A percentile compares a stretch with the other conserved stretches of the same genome.
phyloP scores from a whole-genome alignment of 2,329 filamentous ascomycete genomes.

The Acrocalymma vagum region DNA sequence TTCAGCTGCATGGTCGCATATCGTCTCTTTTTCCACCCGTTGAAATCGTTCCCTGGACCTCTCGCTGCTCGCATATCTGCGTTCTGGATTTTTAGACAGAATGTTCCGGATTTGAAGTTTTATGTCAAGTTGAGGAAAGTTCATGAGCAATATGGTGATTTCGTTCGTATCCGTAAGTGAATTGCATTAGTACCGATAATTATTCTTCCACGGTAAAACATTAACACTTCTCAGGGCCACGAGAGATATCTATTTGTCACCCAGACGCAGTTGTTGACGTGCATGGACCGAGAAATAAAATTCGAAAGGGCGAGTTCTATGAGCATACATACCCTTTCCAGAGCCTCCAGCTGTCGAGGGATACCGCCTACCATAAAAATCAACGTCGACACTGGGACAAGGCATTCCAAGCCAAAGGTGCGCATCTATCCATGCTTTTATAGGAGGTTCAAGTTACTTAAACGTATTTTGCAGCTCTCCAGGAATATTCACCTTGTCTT shows the following conservation, averaged over 20 bases:
- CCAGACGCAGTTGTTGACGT: conserved; percentile 27
- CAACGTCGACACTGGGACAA: conserved; percentile 37
- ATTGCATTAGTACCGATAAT: too few species aligned
- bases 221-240: conserved; percentile 18
- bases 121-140: conserved; percentile 19
- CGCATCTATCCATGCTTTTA: background rate
- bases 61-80: conserved; percentile 19
- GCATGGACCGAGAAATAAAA: conserved; percentile 22
- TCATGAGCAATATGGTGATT: conserved; percentile 24
- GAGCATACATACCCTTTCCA: conserved; percentile 21
- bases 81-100: conserved; percentile 21
- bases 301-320: conserved; percentile 36
- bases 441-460: too few species aligned
- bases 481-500: background rate
- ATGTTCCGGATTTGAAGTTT: conserved; percentile 16
- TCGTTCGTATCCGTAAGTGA: conserved; percentile 28
- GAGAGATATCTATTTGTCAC: conserved; percentile 30
- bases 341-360: conserved; percentile 31
- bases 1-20: conserved; percentile 15
- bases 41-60: conserved; percentile 17
- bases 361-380: conserved; percentile 25
- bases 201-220: background rate
- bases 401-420: conserved; percentile 31
- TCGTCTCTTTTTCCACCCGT: conserved; percentile 17
- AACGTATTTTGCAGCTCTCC: background rate